Percentiles rank a stretch among this genome's conserved stretches.
phyloP scores from a whole-genome alignment of 345 rosid genomes.

The Streptanthus diversifolius region DNA sequence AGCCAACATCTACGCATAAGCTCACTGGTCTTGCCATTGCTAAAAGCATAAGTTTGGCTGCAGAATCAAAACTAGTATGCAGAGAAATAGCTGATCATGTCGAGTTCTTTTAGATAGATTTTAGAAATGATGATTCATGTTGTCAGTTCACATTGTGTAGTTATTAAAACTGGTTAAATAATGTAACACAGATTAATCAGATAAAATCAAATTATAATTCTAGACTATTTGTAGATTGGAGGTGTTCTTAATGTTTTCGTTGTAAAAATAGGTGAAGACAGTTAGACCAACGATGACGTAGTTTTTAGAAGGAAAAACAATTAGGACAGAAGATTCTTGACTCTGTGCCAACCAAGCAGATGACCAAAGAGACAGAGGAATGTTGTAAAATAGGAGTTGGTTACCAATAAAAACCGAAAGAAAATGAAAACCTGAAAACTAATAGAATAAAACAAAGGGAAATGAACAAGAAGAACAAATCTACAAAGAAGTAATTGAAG shows the following conservation, averaged over 20 bases:
- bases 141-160: background rate
- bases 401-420: constrained; percentile 11
- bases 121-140: constrained; percentile 26
- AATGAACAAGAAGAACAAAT: background rate
- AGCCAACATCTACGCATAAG: constrained; percentile 67
- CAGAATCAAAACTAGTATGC: constrained; percentile 56
- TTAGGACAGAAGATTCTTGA: background rate
- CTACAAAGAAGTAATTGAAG: background rate
- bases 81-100: constrained; percentile 84
- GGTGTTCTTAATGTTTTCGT: background rate
- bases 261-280: constrained; percentile 12
- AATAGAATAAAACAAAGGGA: background rate
- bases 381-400: background rate
- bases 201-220: background rate
- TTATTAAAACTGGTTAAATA: background rate
- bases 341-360: constrained; percentile 6
- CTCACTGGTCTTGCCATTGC: constrained; percentile 56
- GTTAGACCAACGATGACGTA: background rate
- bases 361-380: constrained; percentile 16
- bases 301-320: background rate
- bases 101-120: constrained; percentile 59
- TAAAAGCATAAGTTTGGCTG: constrained; percentile 68
- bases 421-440: background rate
- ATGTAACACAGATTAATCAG: background rate
- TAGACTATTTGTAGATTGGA: background rate